Evolutionary conservation across 2,329 filamentous ascomycete species (phyloP), one percentile per base, ranked within the genome.

Genomic region (Sporothrix inflata): DNA sequence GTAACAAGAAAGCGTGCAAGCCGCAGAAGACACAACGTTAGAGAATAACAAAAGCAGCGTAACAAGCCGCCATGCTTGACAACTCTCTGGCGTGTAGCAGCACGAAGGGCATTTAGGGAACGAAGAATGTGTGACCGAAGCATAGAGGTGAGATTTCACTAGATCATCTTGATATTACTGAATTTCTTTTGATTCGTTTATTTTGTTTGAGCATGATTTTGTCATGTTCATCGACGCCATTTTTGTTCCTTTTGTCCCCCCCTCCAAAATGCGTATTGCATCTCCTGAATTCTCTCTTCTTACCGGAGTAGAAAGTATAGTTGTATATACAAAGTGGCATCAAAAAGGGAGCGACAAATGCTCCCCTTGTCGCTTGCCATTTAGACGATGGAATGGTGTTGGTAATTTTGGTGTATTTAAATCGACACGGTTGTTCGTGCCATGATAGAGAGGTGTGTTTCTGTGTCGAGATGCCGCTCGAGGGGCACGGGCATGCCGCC

Each of bases 311-410:
- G n/a, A 49, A 66, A 34, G 63, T 49, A 49, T 16, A 66, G 49
- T 21, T 34, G 45, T 66, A 66, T 66, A 66, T 66, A 66, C 63
- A 66, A 66, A 45, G 60, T 19, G 63, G 45, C 63, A 49, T 5
- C 8, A 19, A 47, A 42, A 24, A 11, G 7, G 30, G 14, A 19
- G 12, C 21, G 5, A 27, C 7, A 12, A 4, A n/a, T n/a, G 16
- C 8, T 3, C 8, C 24, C 63, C 19, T 30, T 14, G n/a, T 49
- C 40, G 61, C 30, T 12, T 65, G 63, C 63, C 45, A 8, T 42
- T 12, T 1, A 66, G 42, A 47, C 19, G 63, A 66, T 49, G 63
- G 63, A 30, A 66, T 49, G 42, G 42, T 24, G 42, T 66, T 49
- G 63, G 21, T 49, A 30, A 27, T 47, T 47, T 34, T 49, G 63